Percentiles rank a stretch among this genome's conserved stretches.
phyloP scores from a whole-genome alignment of 1,284 basidiomycete species.

The Leccinum subrobustum region DNA sequence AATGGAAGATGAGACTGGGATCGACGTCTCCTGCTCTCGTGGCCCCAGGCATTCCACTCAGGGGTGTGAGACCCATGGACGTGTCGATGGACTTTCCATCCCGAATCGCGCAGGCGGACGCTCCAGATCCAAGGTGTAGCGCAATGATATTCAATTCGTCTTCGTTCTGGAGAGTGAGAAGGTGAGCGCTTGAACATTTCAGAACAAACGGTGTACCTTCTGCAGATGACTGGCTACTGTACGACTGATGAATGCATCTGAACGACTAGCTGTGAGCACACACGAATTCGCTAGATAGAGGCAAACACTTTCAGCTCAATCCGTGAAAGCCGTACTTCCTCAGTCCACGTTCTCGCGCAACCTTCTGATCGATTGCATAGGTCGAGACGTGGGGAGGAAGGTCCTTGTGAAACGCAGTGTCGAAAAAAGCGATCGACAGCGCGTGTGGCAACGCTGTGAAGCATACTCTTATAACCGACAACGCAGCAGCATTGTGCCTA shows the following conservation, averaged over 20 bases:
- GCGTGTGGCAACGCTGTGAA: constrained; percentile 62
- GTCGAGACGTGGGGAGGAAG: constrained; percentile 73
- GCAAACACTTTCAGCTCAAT: constrained; percentile 53
- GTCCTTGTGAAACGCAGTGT: constrained; percentile 81
- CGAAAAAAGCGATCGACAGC: constrained; percentile 73
- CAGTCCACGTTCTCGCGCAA: constrained; percentile 63
- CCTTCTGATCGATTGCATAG: constrained; percentile 69
- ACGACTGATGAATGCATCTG: constrained; percentile 64
- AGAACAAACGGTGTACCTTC: constrained; percentile 38
- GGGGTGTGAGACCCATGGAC: constrained; percentile 78
- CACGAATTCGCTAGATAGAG: neutral
- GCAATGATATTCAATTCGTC: constrained; percentile 66
- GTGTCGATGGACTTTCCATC: constrained; percentile 77
- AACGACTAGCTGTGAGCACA: constrained; percentile 22
- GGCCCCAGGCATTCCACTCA: constrained; percentile 82
- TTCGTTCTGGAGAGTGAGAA: constrained; percentile 25
- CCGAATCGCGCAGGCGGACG: constrained; percentile 74
- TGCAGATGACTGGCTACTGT: constrained; percentile 56
- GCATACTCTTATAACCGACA: constrained; percentile 62
- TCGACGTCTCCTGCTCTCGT: constrained; percentile 82
- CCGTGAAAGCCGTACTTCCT: constrained; percentile 92
- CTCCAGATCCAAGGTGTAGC: constrained; percentile 84
- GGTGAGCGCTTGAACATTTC: neutral
- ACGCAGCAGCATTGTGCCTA: constrained; percentile 63
- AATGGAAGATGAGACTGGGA: constrained; percentile 85